Conservation (phyloP, 345 rosid genomes). For the Eucalyptus regnans region DNA sequence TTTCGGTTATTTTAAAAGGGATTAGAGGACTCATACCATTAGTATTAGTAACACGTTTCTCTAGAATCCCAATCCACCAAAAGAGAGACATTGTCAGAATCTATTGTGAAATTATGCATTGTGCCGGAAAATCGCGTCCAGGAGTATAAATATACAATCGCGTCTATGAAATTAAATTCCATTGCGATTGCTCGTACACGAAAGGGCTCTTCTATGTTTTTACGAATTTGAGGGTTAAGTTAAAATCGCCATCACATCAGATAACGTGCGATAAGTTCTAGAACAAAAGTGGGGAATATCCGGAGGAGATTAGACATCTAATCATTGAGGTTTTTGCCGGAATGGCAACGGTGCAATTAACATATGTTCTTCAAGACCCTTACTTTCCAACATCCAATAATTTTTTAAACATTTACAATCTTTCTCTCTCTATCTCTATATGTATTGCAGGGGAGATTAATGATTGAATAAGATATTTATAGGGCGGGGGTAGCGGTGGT, state of each 20-base stretch:
- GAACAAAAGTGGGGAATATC: neutral
- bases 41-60: neutral
- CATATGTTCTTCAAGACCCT: neutral
- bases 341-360: neutral
- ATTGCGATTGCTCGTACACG: neutral
- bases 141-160: neutral
- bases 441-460: neutral
- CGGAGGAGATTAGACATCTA: neutral
- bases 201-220: neutral
- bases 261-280: neutral
- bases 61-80: neutral
- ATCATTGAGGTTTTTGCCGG: neutral
- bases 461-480: neutral
- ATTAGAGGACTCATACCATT: too few relatives aligned
- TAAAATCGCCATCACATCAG: neutral
- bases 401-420: neutral
- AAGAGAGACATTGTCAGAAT: rapidly evolving
- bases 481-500: neutral
- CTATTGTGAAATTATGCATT: rapidly evolving
- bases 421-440: too few relatives aligned
- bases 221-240: neutral
- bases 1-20: neutral
- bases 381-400: neutral
- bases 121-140: rapidly evolving
- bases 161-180: neutral